Evolutionary conservation across 805 yeast species (phyloP).

Genomic region (Starmerella sirachaensis): DNA sequence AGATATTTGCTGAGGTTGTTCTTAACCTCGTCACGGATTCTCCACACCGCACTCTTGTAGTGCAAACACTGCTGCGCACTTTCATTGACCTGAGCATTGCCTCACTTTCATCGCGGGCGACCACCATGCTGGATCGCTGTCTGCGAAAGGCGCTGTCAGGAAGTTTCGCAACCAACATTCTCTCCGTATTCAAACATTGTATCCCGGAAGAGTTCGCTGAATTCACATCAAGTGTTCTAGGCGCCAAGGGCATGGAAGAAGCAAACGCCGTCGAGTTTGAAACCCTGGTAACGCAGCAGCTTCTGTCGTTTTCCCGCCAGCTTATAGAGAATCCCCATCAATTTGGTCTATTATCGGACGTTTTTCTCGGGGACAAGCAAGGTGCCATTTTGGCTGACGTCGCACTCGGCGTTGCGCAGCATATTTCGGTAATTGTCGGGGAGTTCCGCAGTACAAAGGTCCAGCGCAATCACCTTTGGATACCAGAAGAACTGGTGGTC

Average conservation of each 20-base stretch:
- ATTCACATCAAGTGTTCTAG: not conserved
- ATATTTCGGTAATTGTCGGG: not conserved
- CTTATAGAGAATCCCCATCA: slow-evolving; percentile 8
- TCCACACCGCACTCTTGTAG: not conserved
- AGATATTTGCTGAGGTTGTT: slow-evolving; percentile 23
- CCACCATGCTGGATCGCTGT: slow-evolving; percentile 10
- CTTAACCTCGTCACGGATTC: not conserved
- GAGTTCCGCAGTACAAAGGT: not conserved
- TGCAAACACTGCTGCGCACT: slow-evolving; percentile 2
- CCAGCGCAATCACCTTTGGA: slow-evolving; percentile 5
- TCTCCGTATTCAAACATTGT: slow-evolving; percentile 2
- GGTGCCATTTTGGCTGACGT: not conserved
- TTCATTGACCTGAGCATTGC: slow-evolving; percentile 11
- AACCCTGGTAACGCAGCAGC: not conserved
- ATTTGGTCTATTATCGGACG: slow-evolving; percentile 8
- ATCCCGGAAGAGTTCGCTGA: slow-evolving; percentile 4
- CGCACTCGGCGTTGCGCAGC: not conserved
- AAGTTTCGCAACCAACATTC: no score
- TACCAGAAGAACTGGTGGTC: slow-evolving; percentile 23
- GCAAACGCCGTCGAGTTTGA: not conserved
- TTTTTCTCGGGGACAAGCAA: slow-evolving; percentile 5
- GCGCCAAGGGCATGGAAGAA: not conserved
- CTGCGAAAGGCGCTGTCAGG: not conserved
- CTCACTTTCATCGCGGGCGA: not conserved
- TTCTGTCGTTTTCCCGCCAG: not conserved